Percentiles rank a stretch among this genome's conserved stretches.
Evolutionary conservation across 1,139 yeast genomes (phyloP).

Genomic region (Yamadazyma spencermartinsiae): DNA sequence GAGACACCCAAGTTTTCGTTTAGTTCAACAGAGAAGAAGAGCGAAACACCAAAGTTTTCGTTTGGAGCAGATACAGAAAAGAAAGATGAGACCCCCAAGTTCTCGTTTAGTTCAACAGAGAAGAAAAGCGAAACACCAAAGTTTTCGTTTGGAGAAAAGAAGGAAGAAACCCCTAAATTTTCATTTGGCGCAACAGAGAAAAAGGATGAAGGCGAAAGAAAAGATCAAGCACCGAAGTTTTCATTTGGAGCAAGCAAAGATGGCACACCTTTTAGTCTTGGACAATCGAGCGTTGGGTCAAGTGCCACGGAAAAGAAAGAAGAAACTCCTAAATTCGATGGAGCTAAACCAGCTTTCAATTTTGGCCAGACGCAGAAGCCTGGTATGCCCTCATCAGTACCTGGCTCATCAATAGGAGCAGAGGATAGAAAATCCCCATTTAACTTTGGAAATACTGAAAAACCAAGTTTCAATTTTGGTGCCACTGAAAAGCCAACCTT

Average conservation of each 20-base stretch:
- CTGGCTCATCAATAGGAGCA: not conserved
- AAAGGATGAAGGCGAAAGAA: not conserved
- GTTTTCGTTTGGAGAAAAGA: slow-evolving; percentile 4
- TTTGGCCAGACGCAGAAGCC: too few species aligned
- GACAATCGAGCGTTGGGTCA: slow-evolving; percentile 8
- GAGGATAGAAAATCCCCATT: slow-evolving; percentile 8
- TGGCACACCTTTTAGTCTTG: slow-evolving; percentile 18
- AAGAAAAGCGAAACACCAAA: slow-evolving; percentile 1
- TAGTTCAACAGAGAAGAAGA: slow-evolving; percentile 1
- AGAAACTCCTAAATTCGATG: slow-evolving; percentile 7
- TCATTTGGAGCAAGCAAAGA: slow-evolving; percentile 10
- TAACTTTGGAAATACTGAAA: slow-evolving; percentile 11
- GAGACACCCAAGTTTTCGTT: not conserved
- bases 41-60: slow-evolving; percentile 14
- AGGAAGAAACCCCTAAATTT: not conserved
- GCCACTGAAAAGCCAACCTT: slow-evolving; percentile 13
- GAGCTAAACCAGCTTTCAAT: slow-evolving; percentile 10
- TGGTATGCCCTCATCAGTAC: not conserved
- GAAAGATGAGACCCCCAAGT: not conserved
- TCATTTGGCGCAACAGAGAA: not conserved
- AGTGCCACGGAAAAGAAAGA: slow-evolving; percentile 8
- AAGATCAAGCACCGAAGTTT: slow-evolving; percentile 10
- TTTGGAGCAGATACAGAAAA: not conserved
- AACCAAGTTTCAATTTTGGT: slow-evolving; percentile 15
- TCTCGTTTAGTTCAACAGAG: not conserved